A percentile compares a stretch with the other conserved stretches of the same genome.
phyloP scores from a whole-genome alignment of 2,329 filamentous ascomycete species.

The Sporothrix brasiliensis region DNA sequence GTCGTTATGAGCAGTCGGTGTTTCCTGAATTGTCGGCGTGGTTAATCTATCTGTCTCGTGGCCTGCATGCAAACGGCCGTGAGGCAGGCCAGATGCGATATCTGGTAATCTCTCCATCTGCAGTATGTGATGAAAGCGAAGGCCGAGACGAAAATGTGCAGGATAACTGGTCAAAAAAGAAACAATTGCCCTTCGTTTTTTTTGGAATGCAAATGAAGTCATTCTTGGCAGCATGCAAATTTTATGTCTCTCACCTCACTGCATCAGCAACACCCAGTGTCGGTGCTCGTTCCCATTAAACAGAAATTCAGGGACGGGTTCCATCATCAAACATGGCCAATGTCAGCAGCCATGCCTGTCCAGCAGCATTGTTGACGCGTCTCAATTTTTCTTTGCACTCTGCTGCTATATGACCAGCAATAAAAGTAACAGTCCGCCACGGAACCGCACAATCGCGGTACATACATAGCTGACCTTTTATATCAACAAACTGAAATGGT shows the following conservation, averaged over 20 bases:
- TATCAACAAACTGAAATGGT: slow-evolving; percentile 11
- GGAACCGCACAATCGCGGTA: neutral
- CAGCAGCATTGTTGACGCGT: slow-evolving; percentile 15
- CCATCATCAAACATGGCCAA: slow-evolving; percentile 17
- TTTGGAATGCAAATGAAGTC: slow-evolving; percentile 13
- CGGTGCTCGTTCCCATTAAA: neutral
- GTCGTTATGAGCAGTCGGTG: neutral
- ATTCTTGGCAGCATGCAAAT: neutral
- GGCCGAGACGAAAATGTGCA: neutral
- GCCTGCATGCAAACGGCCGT: slow-evolving; percentile 20
- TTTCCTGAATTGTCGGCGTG: neutral
- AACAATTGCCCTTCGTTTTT: neutral
- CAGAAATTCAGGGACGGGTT: slow-evolving; percentile 15
- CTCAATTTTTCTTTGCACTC: neutral
- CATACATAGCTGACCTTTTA: slow-evolving; percentile 21
- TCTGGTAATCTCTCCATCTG: too few species aligned
- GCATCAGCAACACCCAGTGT: neutral
- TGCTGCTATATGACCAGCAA: slow-evolving; percentile 25
- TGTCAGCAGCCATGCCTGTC: neutral
- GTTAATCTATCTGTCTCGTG: slow-evolving; percentile 3
- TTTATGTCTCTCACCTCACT: neutral
- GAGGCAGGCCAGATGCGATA: slow-evolving; percentile 1
- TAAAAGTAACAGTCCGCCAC: neutral
- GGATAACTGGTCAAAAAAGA: neutral
- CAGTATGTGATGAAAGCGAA: too few species aligned